Percentiles rank a stretch among this genome's conserved stretches.
These are phyloP conservation scores for Striga asiatica DNA, from an alignment of 257 asterid genomes.

Conservation along the genomic window DNA sequence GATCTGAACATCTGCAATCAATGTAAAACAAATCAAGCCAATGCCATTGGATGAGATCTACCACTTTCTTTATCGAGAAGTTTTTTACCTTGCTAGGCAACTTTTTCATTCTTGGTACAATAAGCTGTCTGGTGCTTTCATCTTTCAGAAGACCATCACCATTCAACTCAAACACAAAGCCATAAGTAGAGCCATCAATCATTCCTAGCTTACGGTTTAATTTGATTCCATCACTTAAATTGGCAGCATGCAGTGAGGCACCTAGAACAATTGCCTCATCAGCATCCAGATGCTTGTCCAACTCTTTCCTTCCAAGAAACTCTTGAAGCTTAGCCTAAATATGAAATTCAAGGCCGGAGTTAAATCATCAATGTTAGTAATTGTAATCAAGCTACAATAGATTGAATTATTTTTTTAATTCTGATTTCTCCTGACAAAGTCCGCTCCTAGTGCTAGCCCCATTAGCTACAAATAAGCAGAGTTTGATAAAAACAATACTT, in stretches of 20 bases:
- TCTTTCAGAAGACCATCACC: constrained; percentile 80
- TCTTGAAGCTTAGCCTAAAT: constrained; percentile 92
- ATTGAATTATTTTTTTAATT: neutral
- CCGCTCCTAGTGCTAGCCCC: neutral
- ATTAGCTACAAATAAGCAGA: constrained; percentile 2
- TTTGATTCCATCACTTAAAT: constrained; percentile 96
- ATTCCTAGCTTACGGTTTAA: constrained; percentile 96
- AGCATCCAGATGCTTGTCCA: constrained; percentile 93
- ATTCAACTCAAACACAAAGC: constrained; percentile 64
- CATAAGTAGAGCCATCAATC: constrained; percentile 91
- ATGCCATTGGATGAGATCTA: constrained; percentile 7
- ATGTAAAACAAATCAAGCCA: constrained; percentile 7
- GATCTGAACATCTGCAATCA: constrained; percentile 82
- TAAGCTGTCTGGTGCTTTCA: constrained; percentile 70
- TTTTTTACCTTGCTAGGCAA: constrained; percentile 78
- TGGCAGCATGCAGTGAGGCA: constrained; percentile 95
- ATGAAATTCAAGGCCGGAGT: neutral
- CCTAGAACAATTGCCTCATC: constrained; percentile 96
- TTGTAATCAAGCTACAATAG: constrained; percentile 4
- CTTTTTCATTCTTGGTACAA: constrained; percentile 91
- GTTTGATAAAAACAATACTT: neutral
- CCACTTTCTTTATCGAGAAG: constrained; percentile 7
- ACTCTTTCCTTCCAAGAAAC: constrained; percentile 84
- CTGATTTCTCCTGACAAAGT: constrained; percentile 3
- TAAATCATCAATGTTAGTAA: constrained; percentile 10